These are phyloP conservation scores for Penicillium soppii DNA, from an alignment of 495 filamentous ascomycete species.

Conservation along the genomic window DNA sequence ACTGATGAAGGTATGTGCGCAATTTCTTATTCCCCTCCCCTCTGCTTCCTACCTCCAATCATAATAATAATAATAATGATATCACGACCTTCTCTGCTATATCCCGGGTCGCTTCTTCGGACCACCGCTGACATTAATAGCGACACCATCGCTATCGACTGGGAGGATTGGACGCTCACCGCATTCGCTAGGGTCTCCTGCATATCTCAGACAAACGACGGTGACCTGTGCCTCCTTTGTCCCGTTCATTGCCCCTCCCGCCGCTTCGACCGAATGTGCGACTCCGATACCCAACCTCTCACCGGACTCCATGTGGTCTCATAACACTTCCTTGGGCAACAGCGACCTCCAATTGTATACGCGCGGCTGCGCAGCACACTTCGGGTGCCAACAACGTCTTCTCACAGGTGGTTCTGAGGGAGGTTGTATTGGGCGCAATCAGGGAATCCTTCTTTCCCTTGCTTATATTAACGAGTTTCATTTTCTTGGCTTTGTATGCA, in stretches of 20 bases:
- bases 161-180: constrained; percentile 18
- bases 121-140: constrained; percentile 16
- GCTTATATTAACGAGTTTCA: constrained; percentile 26
- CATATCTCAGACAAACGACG: constrained; percentile 28
- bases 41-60: constrained; percentile 11
- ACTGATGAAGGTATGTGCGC: constrained; percentile 35
- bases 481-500: constrained; percentile 14
- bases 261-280: constrained; percentile 37
- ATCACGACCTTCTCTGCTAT: constrained; percentile 15
- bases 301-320: constrained; percentile 48
- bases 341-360: constrained; percentile 37
- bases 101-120: constrained; percentile 7
- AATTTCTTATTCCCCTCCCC: constrained; percentile 5
- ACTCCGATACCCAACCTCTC: constrained; percentile 19
- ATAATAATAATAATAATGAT: constrained; percentile 30
- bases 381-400: constrained; percentile 15
- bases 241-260: constrained; percentile 23
- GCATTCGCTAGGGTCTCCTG: constrained; percentile 19
- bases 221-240: constrained; percentile 29
- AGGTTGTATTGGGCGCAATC: constrained; percentile 20
- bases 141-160: constrained; percentile 15
- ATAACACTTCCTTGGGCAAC: constrained; percentile 38
- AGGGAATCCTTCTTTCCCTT: constrained; percentile 7
- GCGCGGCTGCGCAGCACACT: constrained; percentile 33
- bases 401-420: constrained; percentile 16